A percentile compares a stretch with the other conserved stretches of the same genome.
Evolutionary conservation across 2,329 filamentous ascomycete genomes (phyloP).

Genomic region (Phialocephala sp.): DNA sequence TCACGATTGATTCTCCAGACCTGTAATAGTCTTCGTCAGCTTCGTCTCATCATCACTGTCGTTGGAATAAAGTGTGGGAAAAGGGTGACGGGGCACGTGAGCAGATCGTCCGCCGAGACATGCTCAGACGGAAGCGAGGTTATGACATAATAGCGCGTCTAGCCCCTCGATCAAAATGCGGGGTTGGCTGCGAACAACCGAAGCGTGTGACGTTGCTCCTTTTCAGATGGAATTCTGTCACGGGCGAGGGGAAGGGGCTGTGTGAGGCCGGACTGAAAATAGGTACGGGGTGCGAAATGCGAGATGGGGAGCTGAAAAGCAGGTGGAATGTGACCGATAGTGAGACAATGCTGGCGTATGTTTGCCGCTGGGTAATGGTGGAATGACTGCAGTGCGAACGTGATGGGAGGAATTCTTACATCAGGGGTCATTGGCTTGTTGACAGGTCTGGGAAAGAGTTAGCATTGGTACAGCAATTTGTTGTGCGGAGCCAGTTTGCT

Average conservation of each 20-base stretch:
- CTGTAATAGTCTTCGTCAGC: slow-evolving; percentile 53
- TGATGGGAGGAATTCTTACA: slow-evolving; percentile 63
- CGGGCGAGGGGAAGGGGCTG: slow-evolving; percentile 5
- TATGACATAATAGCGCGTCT: slow-evolving; percentile 35
- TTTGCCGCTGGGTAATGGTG: neutral
- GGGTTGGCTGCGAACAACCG: slow-evolving; percentile 27
- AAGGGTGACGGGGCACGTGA: slow-evolving; percentile 28
- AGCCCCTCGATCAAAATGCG: slow-evolving; percentile 32
- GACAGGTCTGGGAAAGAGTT: slow-evolving; percentile 62
- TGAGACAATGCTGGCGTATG: slow-evolving; percentile 8
- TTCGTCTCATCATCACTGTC: slow-evolving; percentile 12
- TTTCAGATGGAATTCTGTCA: neutral
- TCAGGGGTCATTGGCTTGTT: slow-evolving; percentile 99
- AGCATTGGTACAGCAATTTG: slow-evolving; percentile 14
- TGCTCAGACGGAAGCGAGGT: slow-evolving; percentile 9
- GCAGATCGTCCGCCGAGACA: slow-evolving; percentile 20
- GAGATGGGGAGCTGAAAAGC: slow-evolving; percentile 2
- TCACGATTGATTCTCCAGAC: slow-evolving; percentile 99
- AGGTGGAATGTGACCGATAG: neutral
- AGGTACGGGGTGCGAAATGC: neutral
- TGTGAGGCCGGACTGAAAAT: neutral
- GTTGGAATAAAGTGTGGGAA: slow-evolving; percentile 20
- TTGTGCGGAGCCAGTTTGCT: slow-evolving; percentile 17
- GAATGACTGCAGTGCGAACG: slow-evolving; percentile 18
- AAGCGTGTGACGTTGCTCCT: slow-evolving; percentile 7